Conservation (phyloP, 208 protist genomes). For the Trypanosoma grayi region DNA sequence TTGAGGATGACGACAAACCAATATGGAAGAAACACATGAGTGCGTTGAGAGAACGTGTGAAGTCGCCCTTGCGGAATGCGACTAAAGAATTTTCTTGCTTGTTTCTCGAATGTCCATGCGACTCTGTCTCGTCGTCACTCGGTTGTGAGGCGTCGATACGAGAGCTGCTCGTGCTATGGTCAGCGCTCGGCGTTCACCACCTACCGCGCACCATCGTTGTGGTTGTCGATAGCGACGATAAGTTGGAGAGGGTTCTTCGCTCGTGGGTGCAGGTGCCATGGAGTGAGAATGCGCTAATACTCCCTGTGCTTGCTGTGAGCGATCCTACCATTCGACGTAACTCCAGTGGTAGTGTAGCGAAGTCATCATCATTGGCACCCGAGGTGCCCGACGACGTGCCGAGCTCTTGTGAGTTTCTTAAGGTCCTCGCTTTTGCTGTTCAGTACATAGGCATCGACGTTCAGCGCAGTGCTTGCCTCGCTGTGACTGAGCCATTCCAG, state of each 20-base stretch:
- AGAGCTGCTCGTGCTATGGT: constrained; percentile 33
- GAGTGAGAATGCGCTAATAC: constrained; percentile 56
- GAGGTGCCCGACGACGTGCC: background rate
- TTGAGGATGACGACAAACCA: constrained; percentile 6
- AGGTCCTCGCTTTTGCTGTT: constrained; percentile 25
- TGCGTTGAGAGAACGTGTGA: background rate
- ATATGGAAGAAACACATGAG: background rate
- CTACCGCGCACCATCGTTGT: constrained; percentile 28
- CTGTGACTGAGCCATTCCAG: constrained; percentile 11
- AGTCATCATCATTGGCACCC: background rate
- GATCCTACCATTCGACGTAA: background rate
- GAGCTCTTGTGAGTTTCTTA: background rate
- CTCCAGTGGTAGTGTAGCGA: background rate
- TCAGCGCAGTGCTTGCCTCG: constrained; percentile 19
- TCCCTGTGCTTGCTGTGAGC: constrained; percentile 56
- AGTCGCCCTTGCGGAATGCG: background rate
- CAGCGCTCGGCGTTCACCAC: constrained; percentile 10
- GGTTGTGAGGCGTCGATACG: constrained; percentile 20
- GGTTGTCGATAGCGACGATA: constrained; percentile 28
- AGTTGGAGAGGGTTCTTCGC: constrained; percentile 32
- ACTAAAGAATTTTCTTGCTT: constrained; percentile 27
- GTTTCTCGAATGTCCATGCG: constrained; percentile 29
- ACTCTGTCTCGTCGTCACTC: constrained; percentile 1
- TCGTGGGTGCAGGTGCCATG: constrained; percentile 62
- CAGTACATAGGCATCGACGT: constrained; percentile 28